Conservation (phyloP, 208 protist genomes). For the Trypanosoma vivax region DNA sequence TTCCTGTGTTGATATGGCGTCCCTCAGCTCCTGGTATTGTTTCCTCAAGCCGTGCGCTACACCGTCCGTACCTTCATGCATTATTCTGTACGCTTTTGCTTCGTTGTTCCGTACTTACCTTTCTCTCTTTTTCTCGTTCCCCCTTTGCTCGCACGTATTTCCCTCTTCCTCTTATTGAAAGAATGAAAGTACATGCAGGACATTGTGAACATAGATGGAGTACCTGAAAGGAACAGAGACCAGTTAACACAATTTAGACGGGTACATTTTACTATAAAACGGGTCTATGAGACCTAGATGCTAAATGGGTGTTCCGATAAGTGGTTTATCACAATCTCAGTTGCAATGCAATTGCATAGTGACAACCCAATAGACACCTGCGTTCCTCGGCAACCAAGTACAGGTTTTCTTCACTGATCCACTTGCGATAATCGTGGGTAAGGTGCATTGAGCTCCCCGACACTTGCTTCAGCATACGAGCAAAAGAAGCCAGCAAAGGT, state of each 20-base stretch:
- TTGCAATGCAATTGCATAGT: constrained; percentile 52
- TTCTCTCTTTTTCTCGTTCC: neutral
- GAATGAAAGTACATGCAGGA: too few species aligned
- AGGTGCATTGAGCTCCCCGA: constrained; percentile 68
- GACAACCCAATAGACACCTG: constrained; percentile 54
- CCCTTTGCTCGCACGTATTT: too few species aligned
- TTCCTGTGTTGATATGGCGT: constrained; percentile 21
- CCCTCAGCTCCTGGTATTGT: constrained; percentile 38
- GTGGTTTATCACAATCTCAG: constrained; percentile 4
- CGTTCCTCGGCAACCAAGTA: constrained; percentile 57
- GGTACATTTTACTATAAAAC: too few species aligned
- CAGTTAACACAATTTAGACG: too few species aligned
- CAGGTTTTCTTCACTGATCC: constrained; percentile 56
- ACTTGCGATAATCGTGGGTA: constrained; percentile 68
- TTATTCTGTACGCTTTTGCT: too few species aligned
- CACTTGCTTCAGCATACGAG: constrained; percentile 45
- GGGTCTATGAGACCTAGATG: too few species aligned
- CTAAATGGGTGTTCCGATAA: too few species aligned
- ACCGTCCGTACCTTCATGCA: too few species aligned
- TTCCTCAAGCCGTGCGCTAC: too few species aligned
- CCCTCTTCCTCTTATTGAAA: too few species aligned
- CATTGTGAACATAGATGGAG: too few species aligned
- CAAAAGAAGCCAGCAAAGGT: constrained; percentile 20
- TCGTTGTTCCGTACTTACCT: neutral
- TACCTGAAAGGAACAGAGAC: too few species aligned